Conservation (phyloP, 2,329 filamentous ascomycete genomes). For the Claviceps pazoutovae region DNA sequence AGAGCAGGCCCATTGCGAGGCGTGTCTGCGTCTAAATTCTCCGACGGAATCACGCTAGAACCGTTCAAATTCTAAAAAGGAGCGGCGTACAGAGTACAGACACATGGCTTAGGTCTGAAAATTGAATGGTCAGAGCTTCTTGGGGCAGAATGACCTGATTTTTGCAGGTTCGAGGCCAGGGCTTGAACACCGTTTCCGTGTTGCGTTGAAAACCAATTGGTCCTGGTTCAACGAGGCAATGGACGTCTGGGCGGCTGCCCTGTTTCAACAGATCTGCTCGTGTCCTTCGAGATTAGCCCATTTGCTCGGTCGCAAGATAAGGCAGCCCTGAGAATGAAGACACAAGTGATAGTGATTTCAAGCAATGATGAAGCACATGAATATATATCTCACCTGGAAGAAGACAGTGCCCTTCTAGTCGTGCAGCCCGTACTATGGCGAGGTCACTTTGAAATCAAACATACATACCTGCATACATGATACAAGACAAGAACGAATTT, state of each 20-base stretch:
- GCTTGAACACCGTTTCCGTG: not conserved
- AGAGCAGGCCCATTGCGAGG: not conserved
- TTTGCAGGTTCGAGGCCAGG: not conserved
- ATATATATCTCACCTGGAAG: too few relatives aligned
- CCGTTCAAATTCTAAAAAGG: not conserved
- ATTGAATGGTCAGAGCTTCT: too few relatives aligned
- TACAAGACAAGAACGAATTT: too few relatives aligned
- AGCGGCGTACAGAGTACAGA: slow-evolving; percentile 1
- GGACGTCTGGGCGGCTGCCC: not conserved
- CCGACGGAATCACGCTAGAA: slow-evolving; percentile 7
- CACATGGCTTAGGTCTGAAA: slow-evolving; percentile 3
- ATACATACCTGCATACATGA: too few relatives aligned
- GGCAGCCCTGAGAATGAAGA: not conserved
- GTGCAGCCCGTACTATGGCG: too few relatives aligned
- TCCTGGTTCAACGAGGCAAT: not conserved
- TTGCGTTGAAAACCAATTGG: not conserved
- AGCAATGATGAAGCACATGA: too few relatives aligned
- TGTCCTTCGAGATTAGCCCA: not conserved
- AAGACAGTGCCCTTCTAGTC: too few relatives aligned
- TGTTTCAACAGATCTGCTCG: not conserved
- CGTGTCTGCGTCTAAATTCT: slow-evolving; percentile 1
- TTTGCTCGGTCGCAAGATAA: not conserved
- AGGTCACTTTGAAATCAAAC: too few relatives aligned
- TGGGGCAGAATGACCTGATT: not conserved
- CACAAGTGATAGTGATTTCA: too few relatives aligned